Conservation (phyloP, 352 stramenopile species). For the Plasmopara halstedii region DNA sequence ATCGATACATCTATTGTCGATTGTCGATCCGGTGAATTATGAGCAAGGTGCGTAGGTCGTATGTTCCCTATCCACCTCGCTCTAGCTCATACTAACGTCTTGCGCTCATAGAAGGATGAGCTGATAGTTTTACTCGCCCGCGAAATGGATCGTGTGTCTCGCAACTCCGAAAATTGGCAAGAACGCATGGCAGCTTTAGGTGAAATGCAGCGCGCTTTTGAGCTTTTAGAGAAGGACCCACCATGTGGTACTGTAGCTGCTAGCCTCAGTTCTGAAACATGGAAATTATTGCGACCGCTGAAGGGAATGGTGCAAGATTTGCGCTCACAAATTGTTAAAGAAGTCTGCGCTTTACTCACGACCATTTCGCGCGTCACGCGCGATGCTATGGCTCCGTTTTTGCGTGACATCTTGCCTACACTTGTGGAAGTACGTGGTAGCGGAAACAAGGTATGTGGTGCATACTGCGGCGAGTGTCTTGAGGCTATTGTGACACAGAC, state of each 20-base stretch:
- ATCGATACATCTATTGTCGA: no score
- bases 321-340: constrained; percentile 82
- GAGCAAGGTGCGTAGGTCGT: background rate
- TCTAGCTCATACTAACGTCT: background rate
- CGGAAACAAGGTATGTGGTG: constrained; percentile 76
- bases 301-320: constrained; percentile 71
- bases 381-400: constrained; percentile 71
- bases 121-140: constrained; percentile 32
- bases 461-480: constrained; percentile 75
- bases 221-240: constrained; percentile 38
- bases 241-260: constrained; percentile 15
- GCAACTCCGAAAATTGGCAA: constrained; percentile 78
- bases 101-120: background rate
- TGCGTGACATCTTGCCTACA: constrained; percentile 60
- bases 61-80: background rate
- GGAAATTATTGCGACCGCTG: constrained; percentile 66
- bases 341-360: constrained; percentile 57
- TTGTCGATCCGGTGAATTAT: background rate
- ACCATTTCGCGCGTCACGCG: constrained; percentile 54
- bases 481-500: constrained; percentile 56
- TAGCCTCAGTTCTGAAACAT: constrained; percentile 48
- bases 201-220: constrained; percentile 64
- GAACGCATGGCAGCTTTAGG: constrained; percentile 55
- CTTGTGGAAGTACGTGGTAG: constrained; percentile 75
- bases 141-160: constrained; percentile 73